Evolutionary conservation across 2,329 filamentous ascomycete genomes (phyloP).

Genomic region (Leptosphaerulina australis): DNA sequence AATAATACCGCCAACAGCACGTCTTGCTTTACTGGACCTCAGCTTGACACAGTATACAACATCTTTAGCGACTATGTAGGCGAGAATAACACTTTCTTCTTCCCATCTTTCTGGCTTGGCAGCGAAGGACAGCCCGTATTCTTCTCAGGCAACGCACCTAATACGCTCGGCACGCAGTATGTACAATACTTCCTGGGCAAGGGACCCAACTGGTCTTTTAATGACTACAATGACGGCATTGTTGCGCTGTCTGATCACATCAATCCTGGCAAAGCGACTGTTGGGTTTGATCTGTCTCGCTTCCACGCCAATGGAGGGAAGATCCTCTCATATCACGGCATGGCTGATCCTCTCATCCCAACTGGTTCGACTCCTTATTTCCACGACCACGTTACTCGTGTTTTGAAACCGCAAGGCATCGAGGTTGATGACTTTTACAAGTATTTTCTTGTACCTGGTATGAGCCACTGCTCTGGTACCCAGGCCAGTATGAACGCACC

Average conservation of each 20-base stretch:
- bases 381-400: slow-evolving; percentile 54
- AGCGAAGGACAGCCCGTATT: slow-evolving; percentile 48
- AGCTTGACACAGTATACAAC: slow-evolving; percentile 51
- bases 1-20: slow-evolving; percentile 41
- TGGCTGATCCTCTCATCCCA: slow-evolving; percentile 56
- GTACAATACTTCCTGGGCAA: slow-evolving; percentile 52
- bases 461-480: slow-evolving; percentile 52
- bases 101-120: slow-evolving; percentile 49
- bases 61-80: slow-evolving; percentile 53
- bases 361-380: slow-evolving; percentile 59
- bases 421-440: slow-evolving; percentile 51
- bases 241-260: slow-evolving; percentile 48
- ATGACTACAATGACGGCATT: slow-evolving; percentile 49
- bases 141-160: slow-evolving; percentile 48
- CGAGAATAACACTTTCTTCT: slow-evolving; percentile 51
- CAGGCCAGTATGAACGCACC: slow-evolving; percentile 47
- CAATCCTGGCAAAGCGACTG: slow-evolving; percentile 58
- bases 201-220: slow-evolving; percentile 49
- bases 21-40: slow-evolving; percentile 52
- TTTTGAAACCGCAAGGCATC: slow-evolving; percentile 44
- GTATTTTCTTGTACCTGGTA: slow-evolving; percentile 54
- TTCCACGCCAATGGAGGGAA: slow-evolving; percentile 54
- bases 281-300: slow-evolving; percentile 55
- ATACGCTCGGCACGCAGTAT: slow-evolving; percentile 47
- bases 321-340: slow-evolving; percentile 52